Base-by-base conservation (phyloP, 768 basidiomycete genomes). In the Serendipita vermifera region DNA sequence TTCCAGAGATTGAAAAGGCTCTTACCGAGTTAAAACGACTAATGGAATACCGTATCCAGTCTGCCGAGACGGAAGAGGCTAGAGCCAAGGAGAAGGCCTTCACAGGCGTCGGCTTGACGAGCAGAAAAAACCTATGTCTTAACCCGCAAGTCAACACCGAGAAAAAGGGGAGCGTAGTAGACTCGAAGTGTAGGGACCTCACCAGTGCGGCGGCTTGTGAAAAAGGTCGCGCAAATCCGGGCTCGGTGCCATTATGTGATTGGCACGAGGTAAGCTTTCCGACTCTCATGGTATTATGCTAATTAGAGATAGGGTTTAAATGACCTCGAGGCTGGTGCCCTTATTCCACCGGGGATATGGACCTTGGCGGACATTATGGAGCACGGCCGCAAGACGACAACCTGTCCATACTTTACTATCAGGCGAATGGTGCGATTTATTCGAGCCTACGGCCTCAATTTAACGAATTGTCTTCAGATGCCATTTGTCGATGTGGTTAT, bases 1-100 rank as follows among this genome's bases (percentile, higher is more conserved):
- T 99, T 6, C 96, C 96, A 2, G 96, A 99, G 71, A 99, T 99
- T 61, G 96, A 99, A 69, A 99, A 99, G 67, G 96, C 94, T 0
- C 73, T 99, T 57, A 82, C 92, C 3, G 96, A 99, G 70, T 71
- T 99, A 66, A 96, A 97, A 67, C 75, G 94, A 51, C 71, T 99
- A 20, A 88, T 99, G 81, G 81, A 80, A 24, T 98, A 98, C 69
- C 82, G 96, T 38, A 76, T 81, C 61, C 70, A 74, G 6, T 75
- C 71, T 59, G 84, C 85, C 9, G 87, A 87, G 63, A 83, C 79
- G 1, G 78, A 82, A 24, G 86, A 85, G 59, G 73, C 85, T 60
- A 80, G 74, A 59, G 77, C 76, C 57, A 91, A 88, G 66, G 93
- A 97, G 64, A 75, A 75, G 38, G 78, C 71, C 33, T 97, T 92